phyloP scores from a whole-genome alignment of 2,329 filamentous ascomycete genomes.

The Neonectria magnoliae region DNA sequence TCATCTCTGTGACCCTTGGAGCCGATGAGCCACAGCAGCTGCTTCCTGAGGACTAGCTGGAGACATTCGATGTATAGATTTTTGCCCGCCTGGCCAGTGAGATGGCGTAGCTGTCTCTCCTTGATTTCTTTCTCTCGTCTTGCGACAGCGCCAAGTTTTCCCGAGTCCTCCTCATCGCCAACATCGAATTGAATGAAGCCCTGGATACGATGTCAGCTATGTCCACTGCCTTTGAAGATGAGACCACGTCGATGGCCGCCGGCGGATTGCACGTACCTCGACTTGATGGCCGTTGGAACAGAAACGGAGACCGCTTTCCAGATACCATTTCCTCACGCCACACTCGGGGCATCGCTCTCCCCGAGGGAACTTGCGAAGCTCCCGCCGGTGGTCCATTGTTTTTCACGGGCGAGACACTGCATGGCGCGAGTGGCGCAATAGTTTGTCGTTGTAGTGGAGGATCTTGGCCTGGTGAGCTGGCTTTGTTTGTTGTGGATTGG shows the following conservation, averaged over 20 bases:
- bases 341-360: constrained; percentile 71
- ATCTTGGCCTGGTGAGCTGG: not conserved
- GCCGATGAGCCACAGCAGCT: constrained; percentile 78
- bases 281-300: constrained; percentile 85
- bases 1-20: constrained; percentile 74
- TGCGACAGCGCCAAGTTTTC: constrained; percentile 64
- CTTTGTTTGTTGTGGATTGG: not conserved
- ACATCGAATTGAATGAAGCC: constrained; percentile 66
- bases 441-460: not conserved
- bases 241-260: not conserved
- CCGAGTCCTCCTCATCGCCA: constrained; percentile 77
- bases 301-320: constrained; percentile 80
- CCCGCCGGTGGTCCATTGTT: constrained; percentile 53
- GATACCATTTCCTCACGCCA: constrained; percentile 75
- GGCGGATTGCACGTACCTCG: constrained; percentile 63
- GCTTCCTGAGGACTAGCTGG: constrained; percentile 85
- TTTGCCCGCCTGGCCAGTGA: constrained; percentile 74
- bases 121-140: constrained; percentile 68
- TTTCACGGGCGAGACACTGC: constrained; percentile 1
- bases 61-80: constrained; percentile 85
- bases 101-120: constrained; percentile 64
- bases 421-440: not conserved
- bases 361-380: constrained; percentile 61
- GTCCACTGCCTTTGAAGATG: no score
- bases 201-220: constrained; percentile 40